Conservation (phyloP, 2,329 filamentous ascomycete genomes). For the Cladosporium sp. region DNA sequence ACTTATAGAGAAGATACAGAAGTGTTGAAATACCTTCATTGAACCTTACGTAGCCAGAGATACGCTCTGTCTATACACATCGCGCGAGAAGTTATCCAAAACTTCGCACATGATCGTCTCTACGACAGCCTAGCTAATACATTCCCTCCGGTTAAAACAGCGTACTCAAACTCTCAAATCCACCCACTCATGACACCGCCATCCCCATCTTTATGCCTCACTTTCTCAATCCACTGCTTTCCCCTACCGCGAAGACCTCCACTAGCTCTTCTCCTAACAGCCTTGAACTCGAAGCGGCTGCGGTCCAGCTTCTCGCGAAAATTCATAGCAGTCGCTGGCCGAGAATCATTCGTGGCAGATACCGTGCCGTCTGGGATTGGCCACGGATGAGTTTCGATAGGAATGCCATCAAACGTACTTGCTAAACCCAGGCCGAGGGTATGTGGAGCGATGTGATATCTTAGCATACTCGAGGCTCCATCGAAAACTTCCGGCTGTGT, state of each 20-base stretch:
- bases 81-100: no score
- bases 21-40: no score
- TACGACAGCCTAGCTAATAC: no score
- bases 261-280: slow-evolving; percentile 28
- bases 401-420: slow-evolving; percentile 2
- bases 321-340: slow-evolving; percentile 20
- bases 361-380: neutral
- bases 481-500: neutral
- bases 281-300: slow-evolving; percentile 32
- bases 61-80: no score
- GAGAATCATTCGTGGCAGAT: neutral
- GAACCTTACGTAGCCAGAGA: no score
- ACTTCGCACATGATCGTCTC: no score
- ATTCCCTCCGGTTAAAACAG: no score
- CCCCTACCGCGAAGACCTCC: slow-evolving; percentile 21
- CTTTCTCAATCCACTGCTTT: slow-evolving; percentile 7
- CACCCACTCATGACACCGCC: slow-evolving; percentile 5
- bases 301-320: slow-evolving; percentile 28
- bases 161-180: neutral
- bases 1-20: no score
- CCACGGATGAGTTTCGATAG: neutral
- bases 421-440: slow-evolving; percentile 24
- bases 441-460: slow-evolving; percentile 20
- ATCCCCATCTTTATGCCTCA: slow-evolving; percentile 10
- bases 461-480: neutral